Evolutionary conservation across 1,284 basidiomycete species (phyloP), one percentile per base, ranked within the genome.

Genomic region (Austroboletus rostrupii): DNA sequence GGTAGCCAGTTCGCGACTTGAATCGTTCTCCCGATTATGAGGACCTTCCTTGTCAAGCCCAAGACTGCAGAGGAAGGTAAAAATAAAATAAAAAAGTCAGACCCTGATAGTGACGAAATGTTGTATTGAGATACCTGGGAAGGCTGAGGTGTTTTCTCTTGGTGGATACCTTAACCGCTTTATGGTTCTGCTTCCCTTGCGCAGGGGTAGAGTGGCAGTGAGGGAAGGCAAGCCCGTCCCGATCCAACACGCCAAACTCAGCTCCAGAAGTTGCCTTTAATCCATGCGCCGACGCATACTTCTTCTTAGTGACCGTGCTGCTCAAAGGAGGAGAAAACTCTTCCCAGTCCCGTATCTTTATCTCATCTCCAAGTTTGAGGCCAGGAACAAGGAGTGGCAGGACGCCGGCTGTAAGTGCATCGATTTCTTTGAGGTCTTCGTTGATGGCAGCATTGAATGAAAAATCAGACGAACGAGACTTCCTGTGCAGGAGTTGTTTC

Each of bases 371-470:
- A 45, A 84, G 69, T 47, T 70, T 82, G 23, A 86, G 68, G 5
- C 83, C 83, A n/a, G 83, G 83, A 33, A 85, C 74, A 29, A 86
- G 76, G 21, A 83, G 66, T n/a, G 84, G 84, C 3, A 87, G 70
- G 16, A 86, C 70, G 23, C 78, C 79, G 11, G 83, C 83, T 10
- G 82, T 83, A 45, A 87, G 72, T 14, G 77, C 80, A 54, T 87
- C 84, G 50, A 86, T 84, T 67, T 84, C 81, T 50, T 79, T 79
- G 57, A 80, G 71, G 59, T 81, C 73, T 52, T 79, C 76, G 31
- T 60, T 63, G 9, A 58, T 66, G 10, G 80, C 71, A 16, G 76
- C 69, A 29, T 75, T 73, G 52, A 85, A 81, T 3, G 79, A 80
- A 59, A 79, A 81, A 21, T 76, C 80, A 17, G 78, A 79, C 0